These are phyloP conservation scores for Paraglomus occultum DNA, from an alignment of 192 early-diverging fungal species.

Conservation along the genomic window DNA sequence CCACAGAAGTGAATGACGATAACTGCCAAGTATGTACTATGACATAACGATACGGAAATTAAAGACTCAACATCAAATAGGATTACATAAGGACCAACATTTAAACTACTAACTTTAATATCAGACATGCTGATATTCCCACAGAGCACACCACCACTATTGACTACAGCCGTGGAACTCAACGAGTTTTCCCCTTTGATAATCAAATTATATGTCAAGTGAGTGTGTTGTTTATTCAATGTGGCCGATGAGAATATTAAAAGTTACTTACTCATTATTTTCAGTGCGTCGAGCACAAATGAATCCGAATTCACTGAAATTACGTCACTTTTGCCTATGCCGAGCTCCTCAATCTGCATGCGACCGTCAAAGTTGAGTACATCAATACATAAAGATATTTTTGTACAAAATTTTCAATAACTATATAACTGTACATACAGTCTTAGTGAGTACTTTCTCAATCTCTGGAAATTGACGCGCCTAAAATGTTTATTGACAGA, in stretches of 20 bases:
- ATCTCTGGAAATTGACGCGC: constrained; percentile 38
- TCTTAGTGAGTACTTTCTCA: constrained; percentile 43
- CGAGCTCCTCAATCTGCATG: constrained; percentile 49
- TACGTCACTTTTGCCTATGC: constrained; percentile 54
- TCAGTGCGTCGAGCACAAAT: constrained; percentile 65
- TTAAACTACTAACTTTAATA: constrained; percentile 48
- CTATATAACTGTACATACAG: constrained; percentile 35
- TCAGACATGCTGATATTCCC: constrained; percentile 72
- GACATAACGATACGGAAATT: no score
- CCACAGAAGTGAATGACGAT: constrained; percentile 46
- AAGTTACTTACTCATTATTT: constrained; percentile 50
- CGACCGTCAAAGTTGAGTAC: not conserved
- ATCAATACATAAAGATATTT: not conserved
- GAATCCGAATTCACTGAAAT: constrained; percentile 51
- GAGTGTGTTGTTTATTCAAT: not conserved
- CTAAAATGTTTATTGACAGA: not conserved
- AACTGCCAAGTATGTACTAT: constrained; percentile 43
- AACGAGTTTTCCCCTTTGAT: constrained; percentile 53
- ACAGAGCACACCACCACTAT: constrained; percentile 50
- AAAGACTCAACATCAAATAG: not conserved
- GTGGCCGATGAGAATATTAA: constrained; percentile 10
- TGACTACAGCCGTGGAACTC: constrained; percentile 62
- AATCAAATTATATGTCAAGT: constrained; percentile 4
- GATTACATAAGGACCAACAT: not conserved
- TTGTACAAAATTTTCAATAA: not conserved